Conservation (phyloP, 495 filamentous ascomycete genomes). For the Bacidia gigantensis region DNA sequence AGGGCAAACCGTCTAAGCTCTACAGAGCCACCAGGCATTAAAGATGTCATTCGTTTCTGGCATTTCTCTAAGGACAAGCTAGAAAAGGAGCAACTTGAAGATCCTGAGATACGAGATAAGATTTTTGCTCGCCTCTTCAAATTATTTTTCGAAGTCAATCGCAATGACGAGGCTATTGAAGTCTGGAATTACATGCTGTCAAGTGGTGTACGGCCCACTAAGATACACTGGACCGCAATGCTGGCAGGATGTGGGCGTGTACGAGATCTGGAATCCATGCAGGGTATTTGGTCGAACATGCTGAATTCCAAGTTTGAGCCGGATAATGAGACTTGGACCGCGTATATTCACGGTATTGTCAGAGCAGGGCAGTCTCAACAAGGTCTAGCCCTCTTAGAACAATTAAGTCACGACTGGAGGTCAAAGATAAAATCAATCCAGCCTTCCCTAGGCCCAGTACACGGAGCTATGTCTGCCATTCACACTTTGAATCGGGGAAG, state of each 20-base stretch:
- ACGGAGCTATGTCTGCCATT: slow-evolving; percentile 43
- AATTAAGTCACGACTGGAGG: slow-evolving; percentile 44
- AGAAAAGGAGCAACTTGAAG: background rate
- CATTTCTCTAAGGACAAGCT: slow-evolving; percentile 3
- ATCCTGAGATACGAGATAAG: slow-evolving; percentile 12
- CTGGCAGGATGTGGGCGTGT: slow-evolving; percentile 40
- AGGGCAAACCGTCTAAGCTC: background rate
- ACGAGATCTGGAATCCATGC: slow-evolving; percentile 34
- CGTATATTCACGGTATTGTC: slow-evolving; percentile 47
- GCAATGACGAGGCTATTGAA: slow-evolving; percentile 34
- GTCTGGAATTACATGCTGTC: slow-evolving; percentile 47
- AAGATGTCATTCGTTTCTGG: slow-evolving; percentile 8
- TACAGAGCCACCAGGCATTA: slow-evolving; percentile 1
- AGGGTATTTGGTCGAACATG: slow-evolving; percentile 46
- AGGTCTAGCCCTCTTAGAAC: slow-evolving; percentile 42
- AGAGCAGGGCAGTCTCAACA: slow-evolving; percentile 28
- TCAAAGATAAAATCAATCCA: slow-evolving; percentile 21
- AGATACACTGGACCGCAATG: slow-evolving; percentile 50
- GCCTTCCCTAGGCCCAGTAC: slow-evolving; percentile 48
- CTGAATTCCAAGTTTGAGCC: slow-evolving; percentile 34
- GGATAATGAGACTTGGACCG: slow-evolving; percentile 46
- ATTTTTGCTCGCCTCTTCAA: slow-evolving; percentile 44
- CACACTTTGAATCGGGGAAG: slow-evolving; percentile 22
- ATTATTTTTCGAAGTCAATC: slow-evolving; percentile 34
- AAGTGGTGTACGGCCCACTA: slow-evolving; percentile 34